Base-by-base conservation (phyloP, 202 grass and related monocot species). In the Schoenoplectus tabernaemontani region DNA sequence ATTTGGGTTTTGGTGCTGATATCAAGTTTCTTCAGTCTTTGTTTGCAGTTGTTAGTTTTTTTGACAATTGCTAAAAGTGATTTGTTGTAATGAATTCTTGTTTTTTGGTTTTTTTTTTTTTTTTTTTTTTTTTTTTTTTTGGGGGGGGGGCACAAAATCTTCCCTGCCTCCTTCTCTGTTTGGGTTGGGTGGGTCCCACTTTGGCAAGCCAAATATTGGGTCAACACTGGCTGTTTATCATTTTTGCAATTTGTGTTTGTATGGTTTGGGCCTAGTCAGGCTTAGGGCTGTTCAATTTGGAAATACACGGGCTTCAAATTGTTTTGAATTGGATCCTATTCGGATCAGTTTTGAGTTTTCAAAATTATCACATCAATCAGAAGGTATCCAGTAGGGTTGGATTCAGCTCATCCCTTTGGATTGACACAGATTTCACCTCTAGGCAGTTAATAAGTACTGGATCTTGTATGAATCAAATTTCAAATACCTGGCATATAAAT, bases 401-500 rank as follows among this genome's bases (percentile, higher is more conserved):
- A 30, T 26, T 32, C 26, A 2, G 23, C 1, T 26, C 19, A 7
- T 34, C 59, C 2, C 28, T 63, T 63, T 17, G 12, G 59, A 63
- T 63, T 16, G 30, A 63, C 26, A 63, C 1, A 3, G 9, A 20
- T 66, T 43, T 42, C 20, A 10, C 4, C 37, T 22, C 9, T 24
- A 24, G 19, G 39, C 6, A 54, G 30, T 75, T 75, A 26, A 4
- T 33, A 36, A 12, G 28, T 54, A 34, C 3, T 75, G 28, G 47
- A 17, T 72, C 13, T n/a, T 5, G 20, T 46, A 47, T 13, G 1
- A 0, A 9, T 32, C 12, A 36, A 54, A 36, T 54, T 56, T 54
- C 20, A 82, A 78, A 71, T 87, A 92, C 95, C 92, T 95, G 92
- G 61, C 68, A 96, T 81, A 99, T 85, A 84, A 95, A 99, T 85